These are phyloP conservation scores for Nicotiana sylvestris DNA, from an alignment of 257 asterid species.

Conservation along the genomic window DNA sequence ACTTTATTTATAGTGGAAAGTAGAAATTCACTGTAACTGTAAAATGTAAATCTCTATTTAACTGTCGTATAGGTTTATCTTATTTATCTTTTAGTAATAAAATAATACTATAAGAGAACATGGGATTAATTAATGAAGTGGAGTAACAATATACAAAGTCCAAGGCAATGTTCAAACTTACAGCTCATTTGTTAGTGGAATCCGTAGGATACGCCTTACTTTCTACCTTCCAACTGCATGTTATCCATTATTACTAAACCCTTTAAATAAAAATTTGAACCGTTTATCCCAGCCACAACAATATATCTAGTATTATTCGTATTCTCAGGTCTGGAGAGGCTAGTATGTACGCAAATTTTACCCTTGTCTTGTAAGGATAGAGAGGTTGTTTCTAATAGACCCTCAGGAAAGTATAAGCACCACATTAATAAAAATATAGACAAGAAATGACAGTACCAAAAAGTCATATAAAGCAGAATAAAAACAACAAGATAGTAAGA, in stretches of 20 bases:
- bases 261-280: neutral
- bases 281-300: neutral
- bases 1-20: neutral
- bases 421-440: too few relatives aligned
- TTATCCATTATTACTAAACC: neutral
- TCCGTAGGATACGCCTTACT: neutral
- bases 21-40: neutral
- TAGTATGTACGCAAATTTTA: too few relatives aligned
- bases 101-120: neutral
- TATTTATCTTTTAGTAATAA: too few relatives aligned
- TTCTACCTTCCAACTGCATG: neutral
- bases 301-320: too few relatives aligned
- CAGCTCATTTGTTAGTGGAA: conserved; percentile 10
- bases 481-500: too few relatives aligned
- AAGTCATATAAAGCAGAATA: too few relatives aligned
- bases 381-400: too few relatives aligned
- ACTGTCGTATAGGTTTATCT: neutral
- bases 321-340: too few relatives aligned
- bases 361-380: too few relatives aligned
- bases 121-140: neutral
- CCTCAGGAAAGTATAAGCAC: too few relatives aligned
- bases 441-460: too few relatives aligned
- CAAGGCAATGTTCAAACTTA: conserved; percentile 1
- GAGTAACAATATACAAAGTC: neutral
- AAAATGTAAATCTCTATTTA: neutral